Conservation (phyloP, 768 basidiomycete species). For the Rhizopogon vesiculosus region DNA sequence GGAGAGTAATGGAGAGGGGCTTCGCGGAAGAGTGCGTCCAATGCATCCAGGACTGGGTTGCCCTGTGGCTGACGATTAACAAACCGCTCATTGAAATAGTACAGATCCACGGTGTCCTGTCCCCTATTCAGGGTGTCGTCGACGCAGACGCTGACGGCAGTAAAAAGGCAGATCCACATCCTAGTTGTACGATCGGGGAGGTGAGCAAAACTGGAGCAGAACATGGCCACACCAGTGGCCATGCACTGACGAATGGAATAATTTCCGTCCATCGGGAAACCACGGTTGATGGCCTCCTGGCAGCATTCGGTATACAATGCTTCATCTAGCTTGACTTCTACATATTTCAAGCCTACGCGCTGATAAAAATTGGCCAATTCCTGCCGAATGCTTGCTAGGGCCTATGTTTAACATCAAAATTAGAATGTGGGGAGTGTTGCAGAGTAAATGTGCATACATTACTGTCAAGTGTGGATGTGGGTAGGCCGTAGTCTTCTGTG, state of each 20-base stretch:
- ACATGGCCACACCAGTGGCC: conserved; percentile 16
- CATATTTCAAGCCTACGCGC: too few species aligned
- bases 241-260: conserved; percentile 17
- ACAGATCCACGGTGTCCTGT: conserved; percentile 11
- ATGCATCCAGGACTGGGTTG: conserved; percentile 23
- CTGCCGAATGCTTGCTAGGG: too few species aligned
- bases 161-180: too few species aligned
- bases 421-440: too few species aligned
- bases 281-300: conserved; percentile 11
- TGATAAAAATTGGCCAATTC: too few species aligned
- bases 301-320: conserved; percentile 4
- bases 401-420: too few species aligned
- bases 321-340: neutral
- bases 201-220: too few species aligned
- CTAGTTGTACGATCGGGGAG: too few species aligned
- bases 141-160: too few species aligned
- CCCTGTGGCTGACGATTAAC: conserved; percentile 17
- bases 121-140: conserved; percentile 1
- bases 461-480: too few species aligned
- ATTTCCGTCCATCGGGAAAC: conserved; percentile 14
- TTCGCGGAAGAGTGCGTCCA: conserved; percentile 23
- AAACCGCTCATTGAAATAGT: conserved; percentile 26
- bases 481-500: too few species aligned
- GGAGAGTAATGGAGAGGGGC: conserved; percentile 20
- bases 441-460: too few species aligned